phyloP scores from a whole-genome alignment of 2,329 filamentous ascomycete genomes.

The Diaporthe ilicicola region DNA sequence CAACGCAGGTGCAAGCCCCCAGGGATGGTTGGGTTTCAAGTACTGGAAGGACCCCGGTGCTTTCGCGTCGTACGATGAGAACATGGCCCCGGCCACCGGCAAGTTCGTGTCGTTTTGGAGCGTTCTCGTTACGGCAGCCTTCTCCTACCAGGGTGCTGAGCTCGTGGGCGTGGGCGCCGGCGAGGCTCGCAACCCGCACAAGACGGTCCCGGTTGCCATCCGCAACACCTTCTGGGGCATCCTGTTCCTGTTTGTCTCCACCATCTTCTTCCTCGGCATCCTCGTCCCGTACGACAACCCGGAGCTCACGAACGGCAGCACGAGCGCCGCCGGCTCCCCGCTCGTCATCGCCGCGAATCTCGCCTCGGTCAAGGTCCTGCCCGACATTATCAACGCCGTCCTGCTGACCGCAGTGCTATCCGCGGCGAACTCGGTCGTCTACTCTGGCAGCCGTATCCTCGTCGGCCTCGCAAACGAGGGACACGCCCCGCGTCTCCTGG shows the following conservation, averaged over 20 bases:
- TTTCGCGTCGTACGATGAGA: conserved; percentile 54
- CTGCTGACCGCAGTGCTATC: conserved; percentile 81
- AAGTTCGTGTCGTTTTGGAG: conserved; percentile 77
- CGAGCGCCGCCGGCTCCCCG: conserved; percentile 71
- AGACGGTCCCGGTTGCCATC: conserved; percentile 77
- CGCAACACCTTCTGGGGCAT: conserved; percentile 80
- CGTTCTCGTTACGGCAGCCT: conserved; percentile 73
- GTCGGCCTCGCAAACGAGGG: conserved; percentile 71
- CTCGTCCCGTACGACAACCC: conserved; percentile 70
- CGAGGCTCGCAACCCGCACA: conserved; percentile 76
- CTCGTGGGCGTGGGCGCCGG: conserved; percentile 81
- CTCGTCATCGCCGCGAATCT: conserved; percentile 68
- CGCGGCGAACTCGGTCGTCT: conserved; percentile 80
- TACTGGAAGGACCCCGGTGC: conserved; percentile 76
- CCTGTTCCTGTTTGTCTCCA: conserved; percentile 71
- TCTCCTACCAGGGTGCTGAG: conserved; percentile 77
- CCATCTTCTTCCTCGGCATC: conserved; percentile 76
- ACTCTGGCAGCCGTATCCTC: conserved; percentile 74
- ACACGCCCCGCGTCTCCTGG: conserved; percentile 68
- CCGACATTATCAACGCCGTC: conserved; percentile 79
- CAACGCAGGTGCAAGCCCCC: conserved; percentile 73
- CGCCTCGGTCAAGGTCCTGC: conserved; percentile 70
- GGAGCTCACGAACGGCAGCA: conserved; percentile 58
- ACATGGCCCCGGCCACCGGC: conserved; percentile 49
- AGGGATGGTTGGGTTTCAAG: conserved; percentile 78